A percentile compares a stretch with the other conserved stretches of the same genome.
Evolutionary conservation across 129 eudicot genomes (phyloP).

Genomic region (Arctium lappa): DNA sequence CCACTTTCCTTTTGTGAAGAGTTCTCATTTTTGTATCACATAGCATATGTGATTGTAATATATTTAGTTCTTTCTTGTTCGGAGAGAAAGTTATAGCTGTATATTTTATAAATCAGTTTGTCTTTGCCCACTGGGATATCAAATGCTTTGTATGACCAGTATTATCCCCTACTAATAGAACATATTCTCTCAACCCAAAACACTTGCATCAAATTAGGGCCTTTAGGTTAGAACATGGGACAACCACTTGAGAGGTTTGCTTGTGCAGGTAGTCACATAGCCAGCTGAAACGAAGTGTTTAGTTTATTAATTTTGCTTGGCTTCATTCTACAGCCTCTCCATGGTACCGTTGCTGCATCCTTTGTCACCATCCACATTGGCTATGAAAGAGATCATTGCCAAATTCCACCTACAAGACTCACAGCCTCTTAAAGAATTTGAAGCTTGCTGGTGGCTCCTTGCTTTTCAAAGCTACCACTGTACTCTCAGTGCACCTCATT

Average conservation of each 20-base stretch:
- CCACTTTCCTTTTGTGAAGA: conserved; percentile 8
- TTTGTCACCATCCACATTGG: too few relatives aligned
- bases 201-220: not conserved
- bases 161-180: not conserved
- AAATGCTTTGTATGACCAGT: not conserved
- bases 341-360: too few relatives aligned
- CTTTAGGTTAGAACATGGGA: not conserved
- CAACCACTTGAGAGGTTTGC: not conserved
- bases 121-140: not conserved
- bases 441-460: too few relatives aligned
- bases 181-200: not conserved
- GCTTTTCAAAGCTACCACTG: too few relatives aligned
- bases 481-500: too few relatives aligned
- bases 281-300: too few relatives aligned
- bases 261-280: too few relatives aligned
- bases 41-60: conserved; percentile 4
- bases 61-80: not conserved
- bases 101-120: not conserved
- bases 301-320: too few relatives aligned
- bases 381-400: too few relatives aligned
- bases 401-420: too few relatives aligned
- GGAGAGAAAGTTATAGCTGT: not conserved
- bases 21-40: conserved; percentile 1
- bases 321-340: too few relatives aligned
- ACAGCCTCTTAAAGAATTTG: too few relatives aligned